Percentiles rank a stretch among this genome's conserved stretches.
These are phyloP conservation scores for Saccharomyces kudriavzevii DNA, from an alignment of 805 yeast genomes.

Conservation along the genomic window DNA sequence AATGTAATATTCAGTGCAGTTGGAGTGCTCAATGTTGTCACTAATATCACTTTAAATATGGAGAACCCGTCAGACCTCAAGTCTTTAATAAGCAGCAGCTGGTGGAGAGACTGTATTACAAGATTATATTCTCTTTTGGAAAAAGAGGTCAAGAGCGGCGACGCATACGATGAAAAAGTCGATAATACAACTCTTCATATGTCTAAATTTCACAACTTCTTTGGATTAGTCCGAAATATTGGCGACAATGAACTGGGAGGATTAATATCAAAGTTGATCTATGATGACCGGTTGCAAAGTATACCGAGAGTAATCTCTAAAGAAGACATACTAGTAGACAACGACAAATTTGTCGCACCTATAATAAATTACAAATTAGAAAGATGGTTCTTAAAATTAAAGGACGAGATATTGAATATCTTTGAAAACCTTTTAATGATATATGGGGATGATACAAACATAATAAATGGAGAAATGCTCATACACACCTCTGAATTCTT, in stretches of 20 bases:
- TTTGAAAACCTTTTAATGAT: slow-evolving; percentile 37
- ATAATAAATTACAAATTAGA: slow-evolving; percentile 14
- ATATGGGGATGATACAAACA: slow-evolving; percentile 11
- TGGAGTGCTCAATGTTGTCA: slow-evolving; percentile 43
- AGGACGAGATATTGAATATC: slow-evolving; percentile 39
- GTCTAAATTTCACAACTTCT: slow-evolving; percentile 14
- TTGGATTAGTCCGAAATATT: slow-evolving; percentile 22
- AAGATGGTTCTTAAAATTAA: slow-evolving; percentile 26
- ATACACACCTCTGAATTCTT: slow-evolving; percentile 21
- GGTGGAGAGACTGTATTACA: slow-evolving; percentile 25
- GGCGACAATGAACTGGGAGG: slow-evolving; percentile 21
- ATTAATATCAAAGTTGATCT: slow-evolving; percentile 17
- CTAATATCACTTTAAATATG: slow-evolving; percentile 15
- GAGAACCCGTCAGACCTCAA: not conserved
- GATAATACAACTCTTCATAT: slow-evolving; percentile 4
- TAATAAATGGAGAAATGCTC: slow-evolving; percentile 20
- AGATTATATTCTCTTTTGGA: slow-evolving; percentile 20
- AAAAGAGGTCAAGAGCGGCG: slow-evolving; percentile 13
- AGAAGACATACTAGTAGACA: slow-evolving; percentile 12
- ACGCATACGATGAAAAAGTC: slow-evolving; percentile 3
- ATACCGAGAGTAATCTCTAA: slow-evolving; percentile 24
- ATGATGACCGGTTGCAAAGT: slow-evolving; percentile 14
- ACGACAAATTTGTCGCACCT: slow-evolving; percentile 1
- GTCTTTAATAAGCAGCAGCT: slow-evolving; percentile 1
- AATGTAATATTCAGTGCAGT: slow-evolving; percentile 44